Conservation (phyloP, 257 asterid species). For the Pogostemon cablin region DNA sequence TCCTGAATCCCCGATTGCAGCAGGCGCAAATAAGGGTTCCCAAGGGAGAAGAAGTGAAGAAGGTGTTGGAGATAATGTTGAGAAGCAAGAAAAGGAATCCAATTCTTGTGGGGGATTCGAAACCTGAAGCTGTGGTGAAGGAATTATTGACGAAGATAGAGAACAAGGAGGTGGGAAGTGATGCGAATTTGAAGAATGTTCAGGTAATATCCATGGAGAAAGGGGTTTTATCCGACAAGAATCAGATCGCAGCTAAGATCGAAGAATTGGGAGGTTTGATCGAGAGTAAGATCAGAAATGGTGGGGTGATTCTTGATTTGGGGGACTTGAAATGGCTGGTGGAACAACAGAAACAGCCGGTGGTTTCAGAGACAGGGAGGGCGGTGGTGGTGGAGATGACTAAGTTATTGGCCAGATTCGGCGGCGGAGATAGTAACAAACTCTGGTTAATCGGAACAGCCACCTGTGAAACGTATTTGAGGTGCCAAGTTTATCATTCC, state of each 20-base stretch:
- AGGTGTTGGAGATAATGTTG: constrained; percentile 64
- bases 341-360: constrained; percentile 59
- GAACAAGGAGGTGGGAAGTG: constrained; percentile 50
- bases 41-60: constrained; percentile 65
- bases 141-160: constrained; percentile 62
- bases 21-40: constrained; percentile 45
- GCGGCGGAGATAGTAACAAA: constrained; percentile 45
- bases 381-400: constrained; percentile 68
- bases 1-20: constrained; percentile 67
- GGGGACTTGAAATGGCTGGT: constrained; percentile 97
- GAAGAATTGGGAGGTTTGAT: constrained; percentile 59
- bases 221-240: constrained; percentile 49
- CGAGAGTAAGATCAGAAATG: constrained; percentile 49
- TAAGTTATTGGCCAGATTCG: constrained; percentile 48
- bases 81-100: constrained; percentile 78
- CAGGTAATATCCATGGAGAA: constrained; percentile 57
- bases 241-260: constrained; percentile 49
- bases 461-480: constrained; percentile 88
- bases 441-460: constrained; percentile 96
- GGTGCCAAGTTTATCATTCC: constrained; percentile 96
- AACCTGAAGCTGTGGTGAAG: constrained; percentile 70
- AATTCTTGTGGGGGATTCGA: constrained; percentile 77
- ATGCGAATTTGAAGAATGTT: constrained; percentile 48
- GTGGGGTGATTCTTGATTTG: constrained; percentile 80
- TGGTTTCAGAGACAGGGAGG: constrained; percentile 62